Percentiles rank a stretch among this genome's conserved stretches.
phyloP scores from a whole-genome alignment of 2,329 filamentous ascomycete genomes.

The Pezizomycotina sp. region DNA sequence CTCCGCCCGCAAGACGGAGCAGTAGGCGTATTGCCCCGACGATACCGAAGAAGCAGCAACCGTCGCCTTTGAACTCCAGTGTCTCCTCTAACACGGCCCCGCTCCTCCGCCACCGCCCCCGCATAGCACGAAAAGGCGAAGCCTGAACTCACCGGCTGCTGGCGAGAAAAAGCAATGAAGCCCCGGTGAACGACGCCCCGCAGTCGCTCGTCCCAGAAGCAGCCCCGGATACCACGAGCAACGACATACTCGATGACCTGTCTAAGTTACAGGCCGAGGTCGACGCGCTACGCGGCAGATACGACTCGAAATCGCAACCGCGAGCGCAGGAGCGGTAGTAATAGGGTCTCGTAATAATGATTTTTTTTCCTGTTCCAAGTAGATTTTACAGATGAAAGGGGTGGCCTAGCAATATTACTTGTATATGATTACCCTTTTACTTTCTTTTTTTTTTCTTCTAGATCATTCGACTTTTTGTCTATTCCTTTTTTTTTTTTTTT shows the following conservation, averaged over 20 bases:
- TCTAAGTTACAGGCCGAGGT: conserved; percentile 58
- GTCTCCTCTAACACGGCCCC: conserved; percentile 8
- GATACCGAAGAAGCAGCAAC: conserved; percentile 12
- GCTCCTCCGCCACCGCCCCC: conserved; percentile 16
- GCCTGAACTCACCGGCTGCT: conserved; percentile 12
- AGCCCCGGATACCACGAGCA: conserved; percentile 32
- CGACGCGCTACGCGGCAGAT: conserved; percentile 43
- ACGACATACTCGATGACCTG: conserved; percentile 55
- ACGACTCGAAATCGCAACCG: too few relatives aligned
- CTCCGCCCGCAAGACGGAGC: too few relatives aligned
- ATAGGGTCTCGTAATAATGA: too few relatives aligned
- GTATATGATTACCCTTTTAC: neutral
- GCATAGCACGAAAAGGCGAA: conserved; percentile 12
- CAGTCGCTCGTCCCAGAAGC: conserved; percentile 28
- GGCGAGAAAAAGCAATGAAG: conserved; percentile 22
- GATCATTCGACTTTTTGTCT: neutral
- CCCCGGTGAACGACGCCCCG: conserved; percentile 19
- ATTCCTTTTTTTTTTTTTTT: conserved; percentile 1
- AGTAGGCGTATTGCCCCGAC: conserved; percentile 10
- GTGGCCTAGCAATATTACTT: conserved; percentile 1
- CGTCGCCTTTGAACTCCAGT: conserved; percentile 13
- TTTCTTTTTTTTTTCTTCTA: conserved; percentile 2
- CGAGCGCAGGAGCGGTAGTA: too few relatives aligned
- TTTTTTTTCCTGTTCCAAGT: too few relatives aligned
- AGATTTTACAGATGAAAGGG: too few relatives aligned